A percentile compares a stretch with the other conserved stretches of the same genome.
These are phyloP conservation scores for Pyrus communis DNA, from an alignment of 306 rosid species.

Conservation along the genomic window DNA sequence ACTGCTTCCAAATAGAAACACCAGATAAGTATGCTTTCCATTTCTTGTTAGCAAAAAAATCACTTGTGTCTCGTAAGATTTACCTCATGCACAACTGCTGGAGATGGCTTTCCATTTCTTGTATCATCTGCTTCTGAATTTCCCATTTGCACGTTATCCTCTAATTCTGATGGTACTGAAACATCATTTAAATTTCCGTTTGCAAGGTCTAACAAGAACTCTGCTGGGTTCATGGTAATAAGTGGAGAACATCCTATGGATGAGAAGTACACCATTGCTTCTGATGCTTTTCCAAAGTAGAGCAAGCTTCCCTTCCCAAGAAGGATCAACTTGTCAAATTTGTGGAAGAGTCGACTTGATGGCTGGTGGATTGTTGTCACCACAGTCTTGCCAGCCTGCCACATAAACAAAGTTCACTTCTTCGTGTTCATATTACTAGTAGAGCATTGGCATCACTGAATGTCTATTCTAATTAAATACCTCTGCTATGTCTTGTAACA, in stretches of 20 bases:
- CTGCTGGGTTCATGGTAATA: constrained; percentile 95
- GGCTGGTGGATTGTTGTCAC: constrained; percentile 98
- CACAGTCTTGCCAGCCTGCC: constrained; percentile 91
- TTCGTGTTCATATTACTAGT: background rate
- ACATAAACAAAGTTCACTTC: background rate
- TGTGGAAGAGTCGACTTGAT: constrained; percentile 92
- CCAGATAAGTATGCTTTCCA: background rate
- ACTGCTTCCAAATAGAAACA: constrained; percentile 34
- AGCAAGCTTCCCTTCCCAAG: constrained; percentile 93
- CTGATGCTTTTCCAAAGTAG: constrained; percentile 91
- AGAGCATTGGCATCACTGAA: background rate
- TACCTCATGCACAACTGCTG: constrained; percentile 82
- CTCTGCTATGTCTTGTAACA: constrained; percentile 95
- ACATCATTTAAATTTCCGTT: constrained; percentile 83
- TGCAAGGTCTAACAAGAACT: constrained; percentile 90
- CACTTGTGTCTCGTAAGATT: background rate
- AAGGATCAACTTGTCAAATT: constrained; percentile 90
- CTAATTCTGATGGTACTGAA: constrained; percentile 85
- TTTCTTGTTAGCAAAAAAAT: background rate
- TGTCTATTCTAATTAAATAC: constrained; percentile 19
- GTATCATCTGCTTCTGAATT: constrained; percentile 43
- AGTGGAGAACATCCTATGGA: constrained; percentile 86
- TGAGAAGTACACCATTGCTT: constrained; percentile 69
- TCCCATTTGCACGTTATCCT: constrained; percentile 71
- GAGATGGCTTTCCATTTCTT: constrained; percentile 66